These are phyloP conservation scores for Mucor indicus DNA, from an alignment of 371 early-diverging fungal species.

Conservation along the genomic window DNA sequence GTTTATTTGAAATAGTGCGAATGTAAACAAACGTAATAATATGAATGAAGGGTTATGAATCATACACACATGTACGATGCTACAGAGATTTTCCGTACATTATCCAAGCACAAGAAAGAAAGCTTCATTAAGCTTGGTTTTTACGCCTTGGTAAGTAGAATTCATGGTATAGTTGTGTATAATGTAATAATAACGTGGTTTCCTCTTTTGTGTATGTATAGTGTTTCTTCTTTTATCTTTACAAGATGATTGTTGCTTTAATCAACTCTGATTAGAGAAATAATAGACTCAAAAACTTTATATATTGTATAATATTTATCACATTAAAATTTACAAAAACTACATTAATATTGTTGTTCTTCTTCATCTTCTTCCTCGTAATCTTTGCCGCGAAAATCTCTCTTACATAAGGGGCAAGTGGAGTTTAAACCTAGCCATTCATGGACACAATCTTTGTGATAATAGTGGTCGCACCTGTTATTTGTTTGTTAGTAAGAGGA, in stretches of 20 bases:
- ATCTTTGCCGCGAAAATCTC: slow-evolving; percentile 29
- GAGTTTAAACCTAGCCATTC: slow-evolving; percentile 34
- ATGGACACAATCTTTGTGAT: slow-evolving; percentile 26
- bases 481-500: too few relatives aligned
- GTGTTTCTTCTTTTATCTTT: slow-evolving; percentile 86
- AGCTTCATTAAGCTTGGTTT: slow-evolving; percentile 90
- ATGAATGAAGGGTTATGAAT: slow-evolving; percentile 59
- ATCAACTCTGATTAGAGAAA: slow-evolving; percentile 29
- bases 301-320: not conserved
- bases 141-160: slow-evolving; percentile 71
- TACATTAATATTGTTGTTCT: too few relatives aligned
- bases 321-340: too few relatives aligned
- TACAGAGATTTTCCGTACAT: slow-evolving; percentile 91
- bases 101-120: slow-evolving; percentile 86
- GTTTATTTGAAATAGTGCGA: slow-evolving; percentile 7
- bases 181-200: too few relatives aligned
- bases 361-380: slow-evolving; percentile 10
- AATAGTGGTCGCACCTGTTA: slow-evolving; percentile 42
- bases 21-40: not conserved
- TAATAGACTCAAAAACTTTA: not conserved
- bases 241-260: slow-evolving; percentile 62
- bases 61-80: slow-evolving; percentile 88
- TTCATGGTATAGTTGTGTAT: too few relatives aligned
- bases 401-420: slow-evolving; percentile 36
- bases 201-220: too few relatives aligned